These are phyloP conservation scores for Diplodia scrobiculata DNA, from an alignment of 2,329 filamentous ascomycete genomes.

Conservation along the genomic window DNA sequence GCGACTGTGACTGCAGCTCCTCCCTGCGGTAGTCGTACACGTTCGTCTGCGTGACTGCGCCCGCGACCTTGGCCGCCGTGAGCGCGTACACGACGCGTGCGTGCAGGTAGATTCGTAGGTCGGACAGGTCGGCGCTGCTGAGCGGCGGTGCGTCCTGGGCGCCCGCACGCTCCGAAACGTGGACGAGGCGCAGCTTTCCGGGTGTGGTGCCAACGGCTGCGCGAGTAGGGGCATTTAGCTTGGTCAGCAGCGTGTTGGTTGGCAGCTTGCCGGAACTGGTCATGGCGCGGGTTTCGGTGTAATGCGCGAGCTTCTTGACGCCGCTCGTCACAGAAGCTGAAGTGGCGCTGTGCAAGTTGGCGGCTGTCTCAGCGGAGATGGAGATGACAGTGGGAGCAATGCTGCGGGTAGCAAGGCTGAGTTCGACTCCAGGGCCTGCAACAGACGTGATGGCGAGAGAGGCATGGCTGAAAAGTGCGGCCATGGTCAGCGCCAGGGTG, in stretches of 20 bases:
- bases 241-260: slow-evolving; percentile 62
- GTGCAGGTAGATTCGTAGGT: slow-evolving; percentile 78
- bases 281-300: slow-evolving; percentile 69
- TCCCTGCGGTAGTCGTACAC: slow-evolving; percentile 78
- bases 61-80: slow-evolving; percentile 79
- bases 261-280: slow-evolving; percentile 72
- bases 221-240: slow-evolving; percentile 62
- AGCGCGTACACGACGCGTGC: slow-evolving; percentile 84
- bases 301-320: slow-evolving; percentile 69
- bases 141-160: slow-evolving; percentile 61
- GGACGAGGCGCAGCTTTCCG: slow-evolving; percentile 78
- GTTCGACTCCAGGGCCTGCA: slow-evolving; percentile 69
- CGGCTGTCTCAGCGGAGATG: slow-evolving; percentile 71
- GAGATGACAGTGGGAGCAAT: slow-evolving; percentile 82
- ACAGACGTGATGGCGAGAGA: slow-evolving; percentile 89
- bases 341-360: slow-evolving; percentile 66
- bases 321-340: slow-evolving; percentile 62
- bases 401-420: slow-evolving; percentile 71
- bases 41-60: slow-evolving; percentile 82
- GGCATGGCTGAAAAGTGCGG: slow-evolving; percentile 79
- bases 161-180: slow-evolving; percentile 72
- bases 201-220: slow-evolving; percentile 63
- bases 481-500: slow-evolving; percentile 75
- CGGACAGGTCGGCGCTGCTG: slow-evolving; percentile 70
- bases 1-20: slow-evolving; percentile 42